Evolutionary conservation across 164 flowering plant genomes (phyloP).

Genomic region (Amborella trichopoda): DNA sequence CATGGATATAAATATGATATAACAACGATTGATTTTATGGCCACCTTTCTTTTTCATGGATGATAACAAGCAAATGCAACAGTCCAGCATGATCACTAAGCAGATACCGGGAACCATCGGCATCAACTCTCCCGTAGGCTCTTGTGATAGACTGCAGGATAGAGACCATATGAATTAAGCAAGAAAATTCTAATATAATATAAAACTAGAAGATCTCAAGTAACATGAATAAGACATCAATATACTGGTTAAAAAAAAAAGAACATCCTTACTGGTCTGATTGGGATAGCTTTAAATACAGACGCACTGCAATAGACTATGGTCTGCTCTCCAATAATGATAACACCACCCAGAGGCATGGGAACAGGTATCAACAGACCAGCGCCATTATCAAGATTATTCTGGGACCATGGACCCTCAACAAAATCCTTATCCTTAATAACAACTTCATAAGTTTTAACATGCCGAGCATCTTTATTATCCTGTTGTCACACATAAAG

Average conservation of each 20-base stretch:
- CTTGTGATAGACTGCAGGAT: conserved; percentile 61
- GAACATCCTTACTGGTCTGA: conserved; percentile 64
- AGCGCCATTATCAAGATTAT: conserved; percentile 97
- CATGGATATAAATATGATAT: background rate
- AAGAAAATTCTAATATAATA: background rate
- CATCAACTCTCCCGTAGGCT: conserved; percentile 96
- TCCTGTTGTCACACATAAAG: too few relatives aligned
- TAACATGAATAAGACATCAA: background rate
- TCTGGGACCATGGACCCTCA: conserved; percentile 97
- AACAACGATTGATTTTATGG: conserved; percentile 1
- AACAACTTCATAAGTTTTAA: conserved; percentile 89
- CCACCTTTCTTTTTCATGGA: conserved; percentile 93
- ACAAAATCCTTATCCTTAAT: conserved; percentile 91
- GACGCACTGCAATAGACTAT: conserved; percentile 87
- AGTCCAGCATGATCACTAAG: conserved; percentile 93
- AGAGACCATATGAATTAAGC: background rate
- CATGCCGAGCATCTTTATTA: conserved; percentile 94
- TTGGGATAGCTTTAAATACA: conserved; percentile 86
- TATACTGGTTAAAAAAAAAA: too few relatives aligned
- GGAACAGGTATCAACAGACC: conserved; percentile 89
- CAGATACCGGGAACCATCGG: conserved; percentile 93
- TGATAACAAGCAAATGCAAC: conserved; percentile 86
- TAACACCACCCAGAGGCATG: conserved; percentile 89
- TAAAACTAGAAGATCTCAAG: background rate
- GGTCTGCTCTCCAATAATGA: conserved; percentile 96